phyloP scores from a whole-genome alignment of 371 early-diverging fungal species.

The Basidiobolus heterosporus region DNA sequence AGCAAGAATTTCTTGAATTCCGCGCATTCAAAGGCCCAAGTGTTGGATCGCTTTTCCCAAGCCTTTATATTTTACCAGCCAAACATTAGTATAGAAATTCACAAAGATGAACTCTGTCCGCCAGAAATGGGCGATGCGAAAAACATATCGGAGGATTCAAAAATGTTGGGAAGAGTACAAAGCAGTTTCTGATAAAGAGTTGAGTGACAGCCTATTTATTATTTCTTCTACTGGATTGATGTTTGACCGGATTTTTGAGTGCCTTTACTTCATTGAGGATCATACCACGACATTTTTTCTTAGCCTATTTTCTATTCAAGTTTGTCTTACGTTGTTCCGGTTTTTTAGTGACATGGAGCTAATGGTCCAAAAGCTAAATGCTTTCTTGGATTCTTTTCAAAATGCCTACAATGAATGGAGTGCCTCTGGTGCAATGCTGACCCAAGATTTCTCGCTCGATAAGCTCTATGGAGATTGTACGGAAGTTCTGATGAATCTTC shows the following conservation, averaged over 20 bases:
- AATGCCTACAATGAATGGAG: conserved; percentile 15
- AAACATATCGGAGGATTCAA: conserved; percentile 17
- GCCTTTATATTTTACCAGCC: too few species aligned
- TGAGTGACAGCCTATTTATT: conserved; percentile 1
- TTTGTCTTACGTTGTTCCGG: too few species aligned
- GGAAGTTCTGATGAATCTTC: conserved; percentile 11
- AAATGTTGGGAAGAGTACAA: conserved; percentile 16
- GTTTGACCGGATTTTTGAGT: too few species aligned
- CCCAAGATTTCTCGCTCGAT: conserved; percentile 12
- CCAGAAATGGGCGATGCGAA: conserved; percentile 23
- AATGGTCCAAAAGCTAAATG: conserved; percentile 10
- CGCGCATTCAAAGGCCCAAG: too few species aligned
- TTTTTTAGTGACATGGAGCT: conserved; percentile 9
- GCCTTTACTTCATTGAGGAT: too few species aligned
- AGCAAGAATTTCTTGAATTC: too few species aligned
- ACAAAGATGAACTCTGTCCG: conserved; percentile 21
- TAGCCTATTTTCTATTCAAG: too few species aligned
- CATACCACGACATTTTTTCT: too few species aligned
- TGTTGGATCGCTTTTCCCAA: too few species aligned
- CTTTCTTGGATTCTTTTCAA: conserved; percentile 15
- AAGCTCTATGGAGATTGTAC: conserved; percentile 16
- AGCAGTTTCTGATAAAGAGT: conserved; percentile 13
- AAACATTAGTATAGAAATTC: conserved; percentile 13
- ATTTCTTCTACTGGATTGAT: not conserved
- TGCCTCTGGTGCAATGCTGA: conserved; percentile 8